Evolutionary conservation across 495 filamentous ascomycete genomes (phyloP).

Genomic region (Bombardia bombarda): DNA sequence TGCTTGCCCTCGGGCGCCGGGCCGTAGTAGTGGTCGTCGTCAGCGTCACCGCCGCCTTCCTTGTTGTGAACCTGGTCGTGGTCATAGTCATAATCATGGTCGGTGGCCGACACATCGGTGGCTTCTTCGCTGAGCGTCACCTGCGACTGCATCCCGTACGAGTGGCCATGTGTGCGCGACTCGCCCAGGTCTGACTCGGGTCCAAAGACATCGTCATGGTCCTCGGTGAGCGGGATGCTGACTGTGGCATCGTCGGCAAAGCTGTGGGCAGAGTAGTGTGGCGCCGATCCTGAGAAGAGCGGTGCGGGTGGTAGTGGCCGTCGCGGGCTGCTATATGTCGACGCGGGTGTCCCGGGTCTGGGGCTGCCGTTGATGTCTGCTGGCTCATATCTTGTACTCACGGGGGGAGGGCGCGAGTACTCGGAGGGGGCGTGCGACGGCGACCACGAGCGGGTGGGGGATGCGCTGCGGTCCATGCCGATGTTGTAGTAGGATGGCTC

Average conservation of each 20-base stretch:
- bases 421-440: slow-evolving; percentile 53
- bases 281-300: slow-evolving; percentile 53
- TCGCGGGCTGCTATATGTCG: slow-evolving; percentile 75
- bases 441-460: slow-evolving; percentile 63
- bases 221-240: slow-evolving; percentile 48
- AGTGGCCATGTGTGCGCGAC: slow-evolving; percentile 35
- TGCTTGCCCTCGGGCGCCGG: slow-evolving; percentile 81
- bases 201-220: slow-evolving; percentile 73
- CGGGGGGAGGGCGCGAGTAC: slow-evolving; percentile 60
- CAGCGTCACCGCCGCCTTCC: neutral
- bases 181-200: slow-evolving; percentile 46
- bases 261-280: slow-evolving; percentile 21
- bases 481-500: slow-evolving; percentile 35
- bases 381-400: slow-evolving; percentile 68
- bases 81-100: no score
- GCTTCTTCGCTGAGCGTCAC: slow-evolving; percentile 32
- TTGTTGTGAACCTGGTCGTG: neutral
- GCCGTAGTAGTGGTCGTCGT: slow-evolving; percentile 61
- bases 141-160: slow-evolving; percentile 60
- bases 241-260: slow-evolving; percentile 47
- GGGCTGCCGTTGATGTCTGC: slow-evolving; percentile 83
- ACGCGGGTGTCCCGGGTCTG: slow-evolving; percentile 82
- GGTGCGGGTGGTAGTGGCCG: slow-evolving; percentile 89
- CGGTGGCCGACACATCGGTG: neutral
- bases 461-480: slow-evolving; percentile 26